Conservation (phyloP, 2,329 filamentous ascomycete genomes). For the Raffaelea deltoideospora region DNA sequence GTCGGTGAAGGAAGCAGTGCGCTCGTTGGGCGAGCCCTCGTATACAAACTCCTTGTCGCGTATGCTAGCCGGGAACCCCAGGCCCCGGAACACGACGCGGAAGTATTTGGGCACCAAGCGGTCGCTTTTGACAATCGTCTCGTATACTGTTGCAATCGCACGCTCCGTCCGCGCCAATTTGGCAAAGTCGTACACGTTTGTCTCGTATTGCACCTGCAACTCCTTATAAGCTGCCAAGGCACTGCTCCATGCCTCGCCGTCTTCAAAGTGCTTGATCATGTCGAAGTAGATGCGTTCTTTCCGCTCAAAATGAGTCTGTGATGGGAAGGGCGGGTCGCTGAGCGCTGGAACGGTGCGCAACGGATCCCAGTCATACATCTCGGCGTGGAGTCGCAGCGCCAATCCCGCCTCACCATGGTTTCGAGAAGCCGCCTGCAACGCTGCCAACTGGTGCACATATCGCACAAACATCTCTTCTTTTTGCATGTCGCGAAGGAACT, state of each 20-base stretch:
- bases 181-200: constrained; percentile 75
- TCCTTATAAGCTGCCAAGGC: constrained; percentile 81
- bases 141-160: constrained; percentile 85
- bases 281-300: constrained; percentile 87
- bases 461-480: constrained; percentile 94
- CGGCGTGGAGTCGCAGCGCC: constrained; percentile 77
- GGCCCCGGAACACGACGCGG: constrained; percentile 75
- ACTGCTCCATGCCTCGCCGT: constrained; percentile 85
- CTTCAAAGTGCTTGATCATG: constrained; percentile 90
- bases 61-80: constrained; percentile 68
- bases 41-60: constrained; percentile 89
- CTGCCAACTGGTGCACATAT: constrained; percentile 83
- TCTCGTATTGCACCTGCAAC: constrained; percentile 80
- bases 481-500: constrained; percentile 91
- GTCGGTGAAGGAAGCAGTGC: constrained; percentile 70
- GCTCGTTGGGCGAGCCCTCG: constrained; percentile 64
- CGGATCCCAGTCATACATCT: constrained; percentile 84
- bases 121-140: constrained; percentile 71
- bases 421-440: constrained; percentile 57
- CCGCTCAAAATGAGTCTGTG: constrained; percentile 78
- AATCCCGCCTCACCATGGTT: constrained; percentile 82
- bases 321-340: constrained; percentile 59
- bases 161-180: constrained; percentile 82
- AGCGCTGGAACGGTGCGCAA: constrained; percentile 49
- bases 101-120: constrained; percentile 74